phyloP scores from a whole-genome alignment of 306 rosid species.

The Vigna reflexopilosa region DNA sequence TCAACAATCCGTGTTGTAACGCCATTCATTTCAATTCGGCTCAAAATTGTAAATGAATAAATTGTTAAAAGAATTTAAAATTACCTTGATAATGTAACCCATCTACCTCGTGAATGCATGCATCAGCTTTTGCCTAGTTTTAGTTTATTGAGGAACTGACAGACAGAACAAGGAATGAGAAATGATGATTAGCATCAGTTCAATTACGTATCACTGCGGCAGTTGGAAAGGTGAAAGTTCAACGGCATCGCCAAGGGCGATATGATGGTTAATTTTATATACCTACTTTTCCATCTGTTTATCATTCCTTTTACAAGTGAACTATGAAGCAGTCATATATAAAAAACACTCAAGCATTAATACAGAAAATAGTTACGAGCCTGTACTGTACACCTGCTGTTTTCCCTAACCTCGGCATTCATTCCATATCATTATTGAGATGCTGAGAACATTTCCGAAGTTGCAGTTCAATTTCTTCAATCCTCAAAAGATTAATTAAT shows the following conservation, averaged over 20 bases:
- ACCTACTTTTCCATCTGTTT: constrained; percentile 14
- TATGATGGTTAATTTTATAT: not conserved
- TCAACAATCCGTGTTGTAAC: too few relatives aligned
- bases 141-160: too few relatives aligned
- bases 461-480: constrained; percentile 37
- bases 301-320: constrained; percentile 40
- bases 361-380: constrained; percentile 36
- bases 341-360: not conserved
- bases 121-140: too few relatives aligned
- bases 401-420: constrained; percentile 17
- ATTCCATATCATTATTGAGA: constrained; percentile 15
- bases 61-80: too few relatives aligned
- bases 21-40: too few relatives aligned
- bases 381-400: constrained; percentile 39
- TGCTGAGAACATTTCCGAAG: constrained; percentile 19
- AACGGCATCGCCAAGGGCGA: not conserved
- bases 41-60: too few relatives aligned
- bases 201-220: too few relatives aligned
- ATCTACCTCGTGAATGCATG: too few relatives aligned
- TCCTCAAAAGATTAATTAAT: constrained; percentile 19
- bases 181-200: too few relatives aligned
- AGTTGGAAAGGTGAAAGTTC: constrained; percentile 7
- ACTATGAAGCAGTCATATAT: constrained; percentile 32
- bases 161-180: too few relatives aligned
- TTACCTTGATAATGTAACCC: too few relatives aligned